A percentile compares a stretch with the other conserved stretches of the same genome.
Evolutionary conservation across 495 filamentous ascomycete species (phyloP).

Genomic region (Penicillium odoratum): DNA sequence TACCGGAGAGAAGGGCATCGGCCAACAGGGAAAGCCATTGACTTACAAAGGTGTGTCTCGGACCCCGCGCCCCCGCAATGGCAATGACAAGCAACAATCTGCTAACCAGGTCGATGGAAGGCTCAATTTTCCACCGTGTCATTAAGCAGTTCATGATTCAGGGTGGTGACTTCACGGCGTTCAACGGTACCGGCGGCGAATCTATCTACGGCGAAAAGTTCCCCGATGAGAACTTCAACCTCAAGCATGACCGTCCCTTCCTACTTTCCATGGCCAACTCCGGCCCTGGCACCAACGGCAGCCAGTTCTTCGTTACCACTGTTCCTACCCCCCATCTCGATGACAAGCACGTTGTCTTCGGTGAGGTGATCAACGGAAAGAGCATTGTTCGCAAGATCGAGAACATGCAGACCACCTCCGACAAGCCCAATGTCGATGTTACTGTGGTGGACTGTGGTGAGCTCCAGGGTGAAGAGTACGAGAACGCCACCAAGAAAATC

Average conservation of each 20-base stretch:
- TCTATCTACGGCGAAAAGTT: constrained; percentile 99
- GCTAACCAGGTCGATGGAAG: constrained; percentile 26
- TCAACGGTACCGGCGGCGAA: constrained; percentile 95
- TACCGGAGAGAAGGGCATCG: constrained; percentile 88
- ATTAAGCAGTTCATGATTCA: constrained; percentile 99
- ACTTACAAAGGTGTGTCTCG: constrained; percentile 55
- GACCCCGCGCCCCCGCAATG: constrained; percentile 2
- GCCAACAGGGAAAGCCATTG: constrained; percentile 80
- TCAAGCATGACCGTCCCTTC: constrained; percentile 94
- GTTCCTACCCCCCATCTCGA: constrained; percentile 92
- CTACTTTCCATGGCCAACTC: constrained; percentile 97
- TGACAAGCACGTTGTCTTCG: constrained; percentile 79
- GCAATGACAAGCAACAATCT: not conserved
- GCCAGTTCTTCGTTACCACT: constrained; percentile 98
- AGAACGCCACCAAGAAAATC: constrained; percentile 57
- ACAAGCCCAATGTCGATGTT: constrained; percentile 76
- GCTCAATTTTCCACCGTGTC: constrained; percentile 90
- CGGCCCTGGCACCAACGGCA: constrained; percentile 90
- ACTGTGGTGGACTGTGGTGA: constrained; percentile 86
- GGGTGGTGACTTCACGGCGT: constrained; percentile 95
- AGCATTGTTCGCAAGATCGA: constrained; percentile 89
- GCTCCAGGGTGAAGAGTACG: constrained; percentile 67
- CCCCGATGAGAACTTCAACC: constrained; percentile 92
- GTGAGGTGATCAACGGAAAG: constrained; percentile 75
- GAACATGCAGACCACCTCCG: constrained; percentile 73